These are phyloP conservation scores for Eucalyptus marginata DNA, from an alignment of 345 rosid genomes.

Conservation along the genomic window DNA sequence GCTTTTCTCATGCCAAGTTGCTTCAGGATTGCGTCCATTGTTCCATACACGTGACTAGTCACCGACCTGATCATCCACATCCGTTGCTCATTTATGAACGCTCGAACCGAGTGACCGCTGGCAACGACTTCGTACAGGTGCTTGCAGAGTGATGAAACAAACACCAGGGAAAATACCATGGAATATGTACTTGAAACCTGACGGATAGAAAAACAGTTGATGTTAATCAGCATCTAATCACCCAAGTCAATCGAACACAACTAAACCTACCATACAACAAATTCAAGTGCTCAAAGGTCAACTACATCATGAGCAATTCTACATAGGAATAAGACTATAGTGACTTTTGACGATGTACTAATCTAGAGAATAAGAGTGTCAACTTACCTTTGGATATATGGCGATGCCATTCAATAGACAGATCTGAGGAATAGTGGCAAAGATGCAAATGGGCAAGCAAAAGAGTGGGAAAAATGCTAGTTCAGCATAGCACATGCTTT, in stretches of 20 bases:
- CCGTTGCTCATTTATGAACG: conserved; percentile 14
- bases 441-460: conserved; percentile 10
- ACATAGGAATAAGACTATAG: not conserved
- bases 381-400: conserved; percentile 24
- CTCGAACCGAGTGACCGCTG: conserved; percentile 1
- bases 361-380: not conserved
- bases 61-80: conserved; percentile 31
- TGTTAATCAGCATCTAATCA: not conserved
- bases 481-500: conserved; percentile 7
- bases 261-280: not conserved
- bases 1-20: conserved; percentile 14
- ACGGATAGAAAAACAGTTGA: not conserved
- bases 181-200: conserved; percentile 14
- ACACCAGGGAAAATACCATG: conserved; percentile 1
- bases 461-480: not conserved
- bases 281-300: not conserved
- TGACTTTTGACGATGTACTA: not conserved
- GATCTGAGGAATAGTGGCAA: conserved; percentile 29
- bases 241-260: not conserved
- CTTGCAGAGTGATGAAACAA: not conserved
- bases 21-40: conserved; percentile 10
- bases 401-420: conserved; percentile 19
- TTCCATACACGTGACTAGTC: conserved; percentile 7
- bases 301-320: not conserved
- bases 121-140: conserved; percentile 9